Conservation (phyloP, 2,329 filamentous ascomycete species). For the Sarocladium kiliense region DNA sequence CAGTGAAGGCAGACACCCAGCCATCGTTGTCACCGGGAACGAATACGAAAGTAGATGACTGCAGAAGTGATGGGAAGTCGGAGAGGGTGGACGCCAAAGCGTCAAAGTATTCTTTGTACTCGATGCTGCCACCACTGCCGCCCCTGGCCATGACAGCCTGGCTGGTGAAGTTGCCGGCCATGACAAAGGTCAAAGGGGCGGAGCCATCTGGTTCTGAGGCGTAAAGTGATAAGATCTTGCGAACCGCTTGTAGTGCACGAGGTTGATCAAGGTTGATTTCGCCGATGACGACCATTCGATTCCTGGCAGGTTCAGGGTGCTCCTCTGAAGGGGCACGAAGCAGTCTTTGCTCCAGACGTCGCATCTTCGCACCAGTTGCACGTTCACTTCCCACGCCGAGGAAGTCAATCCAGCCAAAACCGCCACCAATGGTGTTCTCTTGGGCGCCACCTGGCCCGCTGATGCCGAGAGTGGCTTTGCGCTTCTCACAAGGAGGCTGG, state of each 20-base stretch:
- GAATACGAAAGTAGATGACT: conserved; percentile 79
- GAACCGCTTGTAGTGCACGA: conserved; percentile 72
- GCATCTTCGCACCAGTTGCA: conserved; percentile 77
- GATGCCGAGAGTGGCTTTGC: conserved; percentile 72
- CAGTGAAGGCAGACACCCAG: conserved; percentile 85
- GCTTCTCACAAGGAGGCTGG: conserved; percentile 84
- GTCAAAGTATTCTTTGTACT: conserved; percentile 97
- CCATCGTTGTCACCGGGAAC: conserved; percentile 95
- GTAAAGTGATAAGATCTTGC: conserved; percentile 73
- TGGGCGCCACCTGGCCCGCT: conserved; percentile 48
- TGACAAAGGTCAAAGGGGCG: conserved; percentile 71
- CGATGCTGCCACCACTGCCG: conserved; percentile 75
- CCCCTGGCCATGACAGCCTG: conserved; percentile 63
- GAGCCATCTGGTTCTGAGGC: conserved; percentile 57
- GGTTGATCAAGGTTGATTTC: conserved; percentile 85
- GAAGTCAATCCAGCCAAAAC: conserved; percentile 97
- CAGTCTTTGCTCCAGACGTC: conserved; percentile 67
- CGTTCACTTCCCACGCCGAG: conserved; percentile 86
- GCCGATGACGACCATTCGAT: conserved; percentile 68
- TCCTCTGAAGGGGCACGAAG: conserved; percentile 35
- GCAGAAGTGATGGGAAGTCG: conserved; percentile 78
- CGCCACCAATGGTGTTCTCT: conserved; percentile 64
- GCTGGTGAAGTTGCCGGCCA: conserved; percentile 79
- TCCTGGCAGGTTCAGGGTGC: conserved; percentile 33
- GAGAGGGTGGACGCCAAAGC: conserved; percentile 74